These are phyloP conservation scores for Chamaenerion angustifolium DNA, from an alignment of 345 rosid genomes.

Conservation along the genomic window DNA sequence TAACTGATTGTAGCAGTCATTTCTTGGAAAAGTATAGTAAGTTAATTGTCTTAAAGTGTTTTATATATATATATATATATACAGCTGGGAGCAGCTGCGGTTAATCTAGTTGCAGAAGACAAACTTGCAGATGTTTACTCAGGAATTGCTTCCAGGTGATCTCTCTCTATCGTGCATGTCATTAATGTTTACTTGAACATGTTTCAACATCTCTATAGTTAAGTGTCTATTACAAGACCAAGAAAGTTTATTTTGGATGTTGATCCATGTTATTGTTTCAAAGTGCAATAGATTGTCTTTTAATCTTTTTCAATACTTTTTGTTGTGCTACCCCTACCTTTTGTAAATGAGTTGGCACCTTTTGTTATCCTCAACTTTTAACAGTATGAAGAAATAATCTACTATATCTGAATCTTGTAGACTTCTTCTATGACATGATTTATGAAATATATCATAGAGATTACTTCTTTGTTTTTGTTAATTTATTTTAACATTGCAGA, in stretches of 20 bases:
- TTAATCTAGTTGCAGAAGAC: slow-evolving; percentile 80
- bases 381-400: too few relatives aligned
- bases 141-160: slow-evolving; percentile 72
- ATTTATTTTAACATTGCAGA: slow-evolving; percentile 25
- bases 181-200: not conserved
- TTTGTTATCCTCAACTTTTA: too few relatives aligned
- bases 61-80: too few relatives aligned
- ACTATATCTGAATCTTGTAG: too few relatives aligned
- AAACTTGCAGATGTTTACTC: slow-evolving; percentile 95
- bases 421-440: too few relatives aligned
- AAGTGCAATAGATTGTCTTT: too few relatives aligned
- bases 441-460: not conserved
- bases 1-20: not conserved
- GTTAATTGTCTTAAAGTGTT: slow-evolving; percentile 11
- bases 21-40: not conserved
- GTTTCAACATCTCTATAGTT: not conserved
- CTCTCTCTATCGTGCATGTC: slow-evolving; percentile 3
- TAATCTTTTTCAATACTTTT: too few relatives aligned
- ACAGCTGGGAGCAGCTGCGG: slow-evolving; percentile 96
- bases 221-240: too few relatives aligned
- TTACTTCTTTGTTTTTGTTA: slow-evolving; percentile 5
- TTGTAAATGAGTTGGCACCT: too few relatives aligned
- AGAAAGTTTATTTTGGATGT: too few relatives aligned
- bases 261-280: too few relatives aligned
- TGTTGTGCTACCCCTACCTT: too few relatives aligned